Evolutionary conservation across 306 rosid genomes (phyloP).

Genomic region (Hippophae rhamnoides): DNA sequence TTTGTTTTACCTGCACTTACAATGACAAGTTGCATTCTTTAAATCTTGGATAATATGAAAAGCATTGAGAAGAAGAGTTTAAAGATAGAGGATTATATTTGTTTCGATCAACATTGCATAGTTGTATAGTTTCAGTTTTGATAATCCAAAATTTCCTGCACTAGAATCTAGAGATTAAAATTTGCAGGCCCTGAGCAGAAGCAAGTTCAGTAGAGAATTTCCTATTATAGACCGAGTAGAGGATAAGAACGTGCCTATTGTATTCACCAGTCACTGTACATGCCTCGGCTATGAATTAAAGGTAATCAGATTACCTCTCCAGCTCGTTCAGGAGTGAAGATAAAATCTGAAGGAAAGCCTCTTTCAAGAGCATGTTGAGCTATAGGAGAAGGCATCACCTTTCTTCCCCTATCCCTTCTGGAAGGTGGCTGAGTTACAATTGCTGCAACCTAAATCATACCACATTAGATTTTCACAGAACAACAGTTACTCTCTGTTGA

Average conservation of each 20-base stretch:
- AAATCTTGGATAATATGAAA: too few relatives aligned
- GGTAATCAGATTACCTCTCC: conserved; percentile 45
- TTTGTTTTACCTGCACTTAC: too few relatives aligned
- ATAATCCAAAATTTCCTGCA: too few relatives aligned
- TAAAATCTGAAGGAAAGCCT: conserved; percentile 63
- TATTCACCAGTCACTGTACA: not conserved
- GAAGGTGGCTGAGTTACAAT: conserved; percentile 86
- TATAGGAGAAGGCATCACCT: conserved; percentile 61
- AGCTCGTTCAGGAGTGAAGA: conserved; percentile 68
- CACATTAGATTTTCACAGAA: conserved; percentile 6
- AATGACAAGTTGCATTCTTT: too few relatives aligned
- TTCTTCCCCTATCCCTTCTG: conserved; percentile 71
- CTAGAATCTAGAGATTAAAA: too few relatives aligned
- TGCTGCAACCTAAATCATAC: conserved; percentile 61
- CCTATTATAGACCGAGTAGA: not conserved
- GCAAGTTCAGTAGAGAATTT: too few relatives aligned
- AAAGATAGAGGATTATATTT: too few relatives aligned
- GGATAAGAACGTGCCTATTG: not conserved
- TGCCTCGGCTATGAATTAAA: not conserved
- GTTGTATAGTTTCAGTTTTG: too few relatives aligned
- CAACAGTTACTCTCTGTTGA: not conserved
- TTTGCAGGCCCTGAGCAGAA: too few relatives aligned
- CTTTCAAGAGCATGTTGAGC: conserved; percentile 69
- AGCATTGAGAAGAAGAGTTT: too few relatives aligned
- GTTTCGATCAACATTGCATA: too few relatives aligned